Evolutionary conservation across 371 early-diverging fungal species (phyloP).

Genomic region (Mortierella sp.): DNA sequence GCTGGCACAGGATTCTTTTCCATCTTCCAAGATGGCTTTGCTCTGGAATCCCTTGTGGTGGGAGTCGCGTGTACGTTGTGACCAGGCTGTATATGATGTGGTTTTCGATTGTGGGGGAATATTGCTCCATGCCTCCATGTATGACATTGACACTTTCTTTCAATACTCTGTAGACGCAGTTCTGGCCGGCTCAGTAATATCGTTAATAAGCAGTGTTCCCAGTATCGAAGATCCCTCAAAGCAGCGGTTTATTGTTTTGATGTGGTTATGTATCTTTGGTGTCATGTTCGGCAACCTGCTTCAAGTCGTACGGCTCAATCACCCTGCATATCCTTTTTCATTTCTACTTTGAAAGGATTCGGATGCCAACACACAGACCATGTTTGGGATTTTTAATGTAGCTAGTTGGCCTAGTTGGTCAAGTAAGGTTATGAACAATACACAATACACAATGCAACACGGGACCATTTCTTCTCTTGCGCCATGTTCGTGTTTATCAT

Average conservation of each 20-base stretch:
- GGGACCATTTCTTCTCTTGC: too few species aligned
- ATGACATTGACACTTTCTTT: not conserved
- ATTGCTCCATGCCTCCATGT: slow-evolving; percentile 4
- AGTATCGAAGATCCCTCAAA: slow-evolving; percentile 37
- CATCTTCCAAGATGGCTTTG: slow-evolving; percentile 82
- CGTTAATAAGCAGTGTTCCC: slow-evolving; percentile 56
- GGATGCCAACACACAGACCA: not conserved
- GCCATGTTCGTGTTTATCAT: too few species aligned
- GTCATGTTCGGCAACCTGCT: slow-evolving; percentile 74
- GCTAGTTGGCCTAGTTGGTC: too few species aligned
- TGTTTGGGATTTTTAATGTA: too few species aligned
- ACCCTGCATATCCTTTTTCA: slow-evolving; percentile 80
- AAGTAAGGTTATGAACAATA: too few species aligned
- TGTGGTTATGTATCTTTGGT: slow-evolving; percentile 63
- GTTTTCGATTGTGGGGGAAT: slow-evolving; percentile 1
- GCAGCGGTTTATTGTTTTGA: slow-evolving; percentile 69
- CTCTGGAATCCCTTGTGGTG: slow-evolving; percentile 82
- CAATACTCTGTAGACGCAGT: slow-evolving; percentile 22
- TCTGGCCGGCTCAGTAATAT: slow-evolving; percentile 23
- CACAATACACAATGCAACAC: too few species aligned
- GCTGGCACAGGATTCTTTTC: slow-evolving; percentile 72
- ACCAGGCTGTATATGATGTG: not conserved
- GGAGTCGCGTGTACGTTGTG: slow-evolving; percentile 76
- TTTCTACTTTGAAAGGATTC: slow-evolving; percentile 59
- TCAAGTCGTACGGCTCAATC: slow-evolving; percentile 76